Evolutionary conservation across 2,329 filamentous ascomycete species (phyloP).

Genomic region (Hypoxylon sp.): DNA sequence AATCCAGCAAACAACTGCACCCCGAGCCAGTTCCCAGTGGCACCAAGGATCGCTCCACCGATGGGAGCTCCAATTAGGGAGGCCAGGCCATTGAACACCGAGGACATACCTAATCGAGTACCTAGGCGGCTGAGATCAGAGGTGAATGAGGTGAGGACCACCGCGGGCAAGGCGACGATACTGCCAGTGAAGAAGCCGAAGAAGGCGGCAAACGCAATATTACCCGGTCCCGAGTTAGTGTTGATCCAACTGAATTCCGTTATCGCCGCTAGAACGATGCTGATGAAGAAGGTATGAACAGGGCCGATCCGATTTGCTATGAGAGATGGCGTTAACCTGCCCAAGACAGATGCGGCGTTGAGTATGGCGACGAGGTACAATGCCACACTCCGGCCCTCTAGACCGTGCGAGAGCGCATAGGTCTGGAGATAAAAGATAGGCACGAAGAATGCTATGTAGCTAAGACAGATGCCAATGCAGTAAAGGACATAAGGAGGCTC

Average conservation of each 20-base stretch:
- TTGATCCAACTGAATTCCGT: constrained; percentile 57
- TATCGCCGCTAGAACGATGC: constrained; percentile 52
- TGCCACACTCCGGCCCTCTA: constrained; percentile 52
- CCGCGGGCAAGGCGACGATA: constrained; percentile 58
- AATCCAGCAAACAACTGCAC: constrained; percentile 51
- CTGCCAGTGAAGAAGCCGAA: constrained; percentile 63
- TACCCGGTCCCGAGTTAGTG: constrained; percentile 53
- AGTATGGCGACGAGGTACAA: constrained; percentile 64
- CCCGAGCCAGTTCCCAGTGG: constrained; percentile 47
- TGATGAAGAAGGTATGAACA: constrained; percentile 56
- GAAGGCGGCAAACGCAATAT: constrained; percentile 58
- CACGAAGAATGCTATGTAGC: constrained; percentile 54
- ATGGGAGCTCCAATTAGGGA: constrained; percentile 56
- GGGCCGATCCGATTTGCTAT: constrained; percentile 58
- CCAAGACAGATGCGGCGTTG: constrained; percentile 63
- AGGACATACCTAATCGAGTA: constrained; percentile 60
- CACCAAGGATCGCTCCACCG: constrained; percentile 54
- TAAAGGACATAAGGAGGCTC: constrained; percentile 52
- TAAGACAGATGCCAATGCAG: constrained; percentile 52
- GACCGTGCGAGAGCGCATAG: constrained; percentile 56
- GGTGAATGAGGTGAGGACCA: constrained; percentile 58
- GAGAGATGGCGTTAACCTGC: constrained; percentile 61
- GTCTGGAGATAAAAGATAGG: constrained; percentile 61
- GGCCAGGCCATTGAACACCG: constrained; percentile 53
- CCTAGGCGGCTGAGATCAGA: constrained; percentile 56